Evolutionary conservation across 768 basidiomycete genomes (phyloP).

Genomic region (Lanmaoa rubissima): DNA sequence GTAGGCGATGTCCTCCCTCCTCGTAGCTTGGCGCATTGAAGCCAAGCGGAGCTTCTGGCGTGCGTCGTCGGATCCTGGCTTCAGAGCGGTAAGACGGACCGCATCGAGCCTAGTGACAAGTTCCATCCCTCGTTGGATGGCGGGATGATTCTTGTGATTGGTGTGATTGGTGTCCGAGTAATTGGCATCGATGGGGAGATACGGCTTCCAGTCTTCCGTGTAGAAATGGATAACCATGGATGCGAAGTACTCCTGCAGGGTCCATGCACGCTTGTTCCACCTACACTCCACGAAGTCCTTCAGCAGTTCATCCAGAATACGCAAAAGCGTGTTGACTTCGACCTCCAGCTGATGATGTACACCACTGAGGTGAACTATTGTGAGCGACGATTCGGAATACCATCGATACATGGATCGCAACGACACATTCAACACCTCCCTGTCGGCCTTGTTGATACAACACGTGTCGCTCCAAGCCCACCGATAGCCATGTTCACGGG

Average conservation of each 20-base stretch:
- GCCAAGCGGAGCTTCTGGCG: slow-evolving; percentile 24
- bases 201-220: slow-evolving; percentile 22
- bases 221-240: slow-evolving; percentile 23
- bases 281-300: slow-evolving; percentile 7
- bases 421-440: slow-evolving; percentile 12
- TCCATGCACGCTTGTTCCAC: slow-evolving; percentile 28
- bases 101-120: slow-evolving; percentile 11
- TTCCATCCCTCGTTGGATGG: slow-evolving; percentile 17
- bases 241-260: slow-evolving; percentile 24
- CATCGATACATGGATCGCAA: slow-evolving; percentile 28
- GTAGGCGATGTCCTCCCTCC: slow-evolving; percentile 25
- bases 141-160: slow-evolving; percentile 11
- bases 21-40: slow-evolving; percentile 17
- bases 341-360: slow-evolving; percentile 4
- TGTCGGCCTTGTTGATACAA: slow-evolving; percentile 26
- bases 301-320: background rate
- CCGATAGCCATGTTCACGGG: slow-evolving; percentile 5
- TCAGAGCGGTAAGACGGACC: background rate
- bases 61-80: slow-evolving; percentile 5
- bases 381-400: slow-evolving; percentile 26
- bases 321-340: background rate
- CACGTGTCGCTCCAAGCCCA: slow-evolving; percentile 28
- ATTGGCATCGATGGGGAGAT: slow-evolving; percentile 1
- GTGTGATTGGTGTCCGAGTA: background rate
- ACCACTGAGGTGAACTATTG: slow-evolving; percentile 22